Conservation (phyloP, 352 stramenopile species). For the Globisporangium alternatum region DNA sequence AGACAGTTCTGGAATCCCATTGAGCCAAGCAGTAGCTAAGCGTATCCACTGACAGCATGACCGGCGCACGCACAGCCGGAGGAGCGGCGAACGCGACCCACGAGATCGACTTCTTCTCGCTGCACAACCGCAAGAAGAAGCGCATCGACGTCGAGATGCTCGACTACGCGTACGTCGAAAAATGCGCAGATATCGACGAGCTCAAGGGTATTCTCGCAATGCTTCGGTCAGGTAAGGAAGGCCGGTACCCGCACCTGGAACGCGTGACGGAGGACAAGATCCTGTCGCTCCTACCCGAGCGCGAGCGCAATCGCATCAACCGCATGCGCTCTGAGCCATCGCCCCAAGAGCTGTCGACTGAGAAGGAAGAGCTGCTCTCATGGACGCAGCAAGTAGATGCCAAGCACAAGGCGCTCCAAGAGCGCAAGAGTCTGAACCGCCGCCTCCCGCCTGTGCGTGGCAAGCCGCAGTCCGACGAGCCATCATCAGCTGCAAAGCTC, state of each 20-base stretch:
- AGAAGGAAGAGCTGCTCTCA: conserved; percentile 53
- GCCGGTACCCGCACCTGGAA: conserved; percentile 88
- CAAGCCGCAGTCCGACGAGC: conserved; percentile 16
- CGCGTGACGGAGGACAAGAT: conserved; percentile 73
- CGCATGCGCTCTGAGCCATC: conserved; percentile 59
- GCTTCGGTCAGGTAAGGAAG: conserved; percentile 89
- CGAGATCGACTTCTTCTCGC: conserved; percentile 71
- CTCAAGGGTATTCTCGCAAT: conserved; percentile 84
- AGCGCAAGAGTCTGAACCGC: conserved; percentile 17
- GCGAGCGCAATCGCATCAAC: conserved; percentile 74
- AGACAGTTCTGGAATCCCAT: not conserved
- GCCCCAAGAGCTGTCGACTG: conserved; percentile 46
- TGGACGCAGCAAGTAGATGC: conserved; percentile 66
- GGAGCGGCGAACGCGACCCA: conserved; percentile 7
- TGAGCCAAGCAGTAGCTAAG: not conserved
- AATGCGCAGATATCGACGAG: conserved; percentile 77
- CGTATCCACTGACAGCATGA: conserved; percentile 2
- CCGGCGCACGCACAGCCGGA: not conserved
- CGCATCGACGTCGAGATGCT: conserved; percentile 85
- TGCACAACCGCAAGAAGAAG: conserved; percentile 69
- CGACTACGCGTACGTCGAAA: conserved; percentile 90
- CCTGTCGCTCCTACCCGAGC: conserved; percentile 67
- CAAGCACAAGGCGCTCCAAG: conserved; percentile 49
- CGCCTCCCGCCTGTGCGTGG: conserved; percentile 57
- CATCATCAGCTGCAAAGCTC: not conserved